These are phyloP conservation scores for Arthrocladium fulminans DNA, from an alignment of 2,329 filamentous ascomycete species.

Conservation along the genomic window DNA sequence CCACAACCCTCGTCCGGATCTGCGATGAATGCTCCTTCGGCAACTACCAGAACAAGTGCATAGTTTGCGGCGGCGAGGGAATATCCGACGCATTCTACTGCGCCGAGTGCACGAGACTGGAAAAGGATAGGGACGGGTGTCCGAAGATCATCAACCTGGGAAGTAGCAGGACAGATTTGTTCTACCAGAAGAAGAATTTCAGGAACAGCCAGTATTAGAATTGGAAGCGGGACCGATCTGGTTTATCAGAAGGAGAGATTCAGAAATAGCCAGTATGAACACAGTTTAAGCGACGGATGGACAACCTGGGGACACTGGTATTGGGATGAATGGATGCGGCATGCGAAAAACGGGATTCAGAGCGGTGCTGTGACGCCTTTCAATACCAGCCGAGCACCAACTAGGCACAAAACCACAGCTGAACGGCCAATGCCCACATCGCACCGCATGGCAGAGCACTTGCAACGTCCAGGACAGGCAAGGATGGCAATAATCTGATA, in stretches of 20 bases:
- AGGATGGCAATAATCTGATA: too few relatives aligned
- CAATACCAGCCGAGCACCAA: too few relatives aligned
- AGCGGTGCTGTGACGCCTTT: too few relatives aligned
- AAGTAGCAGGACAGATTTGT: constrained; percentile 87
- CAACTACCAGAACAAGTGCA: constrained; percentile 99
- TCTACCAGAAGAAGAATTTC: constrained; percentile 66
- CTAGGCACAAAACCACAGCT: too few relatives aligned
- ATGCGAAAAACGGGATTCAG: too few relatives aligned
- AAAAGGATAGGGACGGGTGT: constrained; percentile 95
- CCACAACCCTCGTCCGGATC: constrained; percentile 93
- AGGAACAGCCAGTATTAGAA: constrained; percentile 42
- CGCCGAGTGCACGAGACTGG: constrained; percentile 92
- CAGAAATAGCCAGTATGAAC: too few relatives aligned
- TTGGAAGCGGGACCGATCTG: background rate
- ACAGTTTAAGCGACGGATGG: too few relatives aligned
- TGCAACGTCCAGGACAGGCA: too few relatives aligned
- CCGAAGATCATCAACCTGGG: constrained; percentile 99
- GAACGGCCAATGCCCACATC: too few relatives aligned
- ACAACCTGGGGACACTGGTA: background rate
- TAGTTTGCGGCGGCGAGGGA: constrained; percentile 95
- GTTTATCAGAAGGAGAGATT: too few relatives aligned
- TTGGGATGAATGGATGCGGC: background rate
- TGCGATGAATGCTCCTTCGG: constrained; percentile 99
- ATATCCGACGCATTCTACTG: constrained; percentile 99
- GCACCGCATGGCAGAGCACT: too few relatives aligned